Percentiles rank a stretch among this genome's conserved stretches.
Evolutionary conservation across 768 basidiomycete genomes (phyloP).

Genomic region (Panellus pusillus): DNA sequence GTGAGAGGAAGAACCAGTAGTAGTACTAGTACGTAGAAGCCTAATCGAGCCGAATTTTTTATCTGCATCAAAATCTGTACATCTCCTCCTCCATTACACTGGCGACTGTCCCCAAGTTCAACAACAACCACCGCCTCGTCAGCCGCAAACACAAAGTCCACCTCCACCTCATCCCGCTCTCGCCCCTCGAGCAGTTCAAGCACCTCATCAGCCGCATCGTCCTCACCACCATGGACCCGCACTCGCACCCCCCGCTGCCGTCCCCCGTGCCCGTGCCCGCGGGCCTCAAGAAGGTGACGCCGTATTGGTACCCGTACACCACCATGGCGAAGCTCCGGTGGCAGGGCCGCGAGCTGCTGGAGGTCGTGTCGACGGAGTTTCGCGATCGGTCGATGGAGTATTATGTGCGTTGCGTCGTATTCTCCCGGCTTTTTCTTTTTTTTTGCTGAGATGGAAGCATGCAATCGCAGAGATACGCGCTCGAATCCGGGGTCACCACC

Average conservation of each 20-base stretch:
- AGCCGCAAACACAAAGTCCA: conserved; percentile 13
- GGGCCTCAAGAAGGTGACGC: conserved; percentile 76
- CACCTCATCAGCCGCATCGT: conserved; percentile 56
- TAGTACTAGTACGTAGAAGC: not conserved
- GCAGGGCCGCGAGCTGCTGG: conserved; percentile 83
- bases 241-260: conserved; percentile 27
- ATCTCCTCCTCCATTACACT: too few species aligned
- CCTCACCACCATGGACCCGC: conserved; percentile 47
- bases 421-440: conserved; percentile 5
- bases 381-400: conserved; percentile 93
- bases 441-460: not conserved
- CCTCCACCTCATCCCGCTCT: conserved; percentile 42
- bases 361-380: conserved; percentile 93
- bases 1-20: conserved; percentile 78
- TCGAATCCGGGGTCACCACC: conserved; percentile 94
- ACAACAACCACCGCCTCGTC: conserved; percentile 6
- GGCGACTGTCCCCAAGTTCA: too few species aligned
- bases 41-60: too few species aligned
- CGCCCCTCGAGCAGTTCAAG: conserved; percentile 55
- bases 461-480: conserved; percentile 45
- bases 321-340: conserved; percentile 93
- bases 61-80: too few species aligned
- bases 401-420: conserved; percentile 77
- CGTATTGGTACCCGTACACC: conserved; percentile 92
- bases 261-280: conserved; percentile 25